Conservation (phyloP, 2,329 filamentous ascomycete species). For the Myriangium duriaei region DNA sequence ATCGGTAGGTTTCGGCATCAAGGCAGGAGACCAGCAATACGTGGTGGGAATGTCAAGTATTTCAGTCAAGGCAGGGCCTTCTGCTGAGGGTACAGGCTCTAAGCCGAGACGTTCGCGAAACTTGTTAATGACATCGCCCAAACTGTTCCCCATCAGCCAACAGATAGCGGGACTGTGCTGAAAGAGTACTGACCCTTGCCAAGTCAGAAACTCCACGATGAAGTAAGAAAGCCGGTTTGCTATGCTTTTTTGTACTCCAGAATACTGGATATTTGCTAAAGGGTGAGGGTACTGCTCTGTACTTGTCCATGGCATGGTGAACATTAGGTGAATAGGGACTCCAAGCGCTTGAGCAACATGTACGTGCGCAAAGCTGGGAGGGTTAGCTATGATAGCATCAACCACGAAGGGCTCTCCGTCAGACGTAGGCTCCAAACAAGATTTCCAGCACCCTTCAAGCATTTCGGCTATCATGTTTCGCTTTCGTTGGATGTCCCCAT, state of each 20-base stretch:
- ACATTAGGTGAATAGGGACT: constrained; percentile 15
- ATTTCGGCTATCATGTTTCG: constrained; percentile 20
- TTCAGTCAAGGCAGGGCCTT: constrained; percentile 4
- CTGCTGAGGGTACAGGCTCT: constrained; percentile 6
- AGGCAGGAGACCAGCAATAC: constrained; percentile 42
- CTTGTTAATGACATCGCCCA: constrained; percentile 11
- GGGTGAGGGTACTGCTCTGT: constrained; percentile 50
- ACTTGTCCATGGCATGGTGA: constrained; percentile 37
- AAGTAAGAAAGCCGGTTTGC: constrained; percentile 3
- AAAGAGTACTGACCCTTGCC: constrained; percentile 2
- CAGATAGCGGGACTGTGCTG: background rate
- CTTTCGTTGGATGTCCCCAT: constrained; percentile 19
- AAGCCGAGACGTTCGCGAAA: constrained; percentile 10
- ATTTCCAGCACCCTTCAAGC: constrained; percentile 23
- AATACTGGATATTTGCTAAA: constrained; percentile 58
- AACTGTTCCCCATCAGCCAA: too few species aligned
- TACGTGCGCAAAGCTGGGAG: constrained; percentile 15
- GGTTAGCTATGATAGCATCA: constrained; percentile 15
- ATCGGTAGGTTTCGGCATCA: constrained; percentile 60
- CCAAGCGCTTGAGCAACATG: constrained; percentile 14
- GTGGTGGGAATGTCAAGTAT: constrained; percentile 10
- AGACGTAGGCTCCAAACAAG: constrained; percentile 11
- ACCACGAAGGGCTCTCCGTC: background rate
- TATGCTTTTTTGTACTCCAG: background rate
- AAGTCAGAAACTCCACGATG: constrained; percentile 4